Base-by-base conservation (phyloP, 1,284 basidiomycete species). In the Cutaneotrichosporon mucoides region DNA sequence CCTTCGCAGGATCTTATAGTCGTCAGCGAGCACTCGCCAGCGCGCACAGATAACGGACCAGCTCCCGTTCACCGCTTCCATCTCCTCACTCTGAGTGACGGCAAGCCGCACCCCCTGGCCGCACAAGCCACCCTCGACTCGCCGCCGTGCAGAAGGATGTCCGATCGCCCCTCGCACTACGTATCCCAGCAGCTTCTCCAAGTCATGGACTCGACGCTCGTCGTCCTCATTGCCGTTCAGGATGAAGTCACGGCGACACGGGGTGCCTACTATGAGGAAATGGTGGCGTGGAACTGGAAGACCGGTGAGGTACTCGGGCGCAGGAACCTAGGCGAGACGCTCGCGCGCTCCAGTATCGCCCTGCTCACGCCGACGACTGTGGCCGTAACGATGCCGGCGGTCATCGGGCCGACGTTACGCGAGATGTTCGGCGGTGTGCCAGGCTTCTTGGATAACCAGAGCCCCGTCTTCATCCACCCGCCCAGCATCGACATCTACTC, bases 271-370 rank as follows among this genome's bases (percentile, higher is more conserved):
- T 34, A 75, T 36, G 75, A 77, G 60, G 73, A 76, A 61, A 60
- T 78, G 3, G 68, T 76, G 5, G 67, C 70, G 38, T 78, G 75
- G 75, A 75, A 78, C 59, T 78, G 76, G 76, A 76, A 73, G 64
- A 76, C 75, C 12, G 76, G 76, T 10, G 61, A 65, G 42, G 70
- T 76, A 0, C 60, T 78, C 6, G 64, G 67, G 7, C 56, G 60
- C 13, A 15, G 44, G 12, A 46, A 48, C n/a, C 42, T 62, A 35
- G 60, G 60, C 6, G 47, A 40, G 4, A 58, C 60, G 4, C 33
- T 52, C 12, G 37, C 56, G 4, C 36, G 53, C 12, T 62, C 53
- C 15, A 53, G 56, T 12, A 53, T 62, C 16, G 51, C 53, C 43
- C 48, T 64, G 48, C 57, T 64, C 11, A 48, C 64, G 9, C 61